Evolutionary conservation across 176 grass and related monocot genomes (phyloP).

Genomic region (Pharus latifolius): DNA sequence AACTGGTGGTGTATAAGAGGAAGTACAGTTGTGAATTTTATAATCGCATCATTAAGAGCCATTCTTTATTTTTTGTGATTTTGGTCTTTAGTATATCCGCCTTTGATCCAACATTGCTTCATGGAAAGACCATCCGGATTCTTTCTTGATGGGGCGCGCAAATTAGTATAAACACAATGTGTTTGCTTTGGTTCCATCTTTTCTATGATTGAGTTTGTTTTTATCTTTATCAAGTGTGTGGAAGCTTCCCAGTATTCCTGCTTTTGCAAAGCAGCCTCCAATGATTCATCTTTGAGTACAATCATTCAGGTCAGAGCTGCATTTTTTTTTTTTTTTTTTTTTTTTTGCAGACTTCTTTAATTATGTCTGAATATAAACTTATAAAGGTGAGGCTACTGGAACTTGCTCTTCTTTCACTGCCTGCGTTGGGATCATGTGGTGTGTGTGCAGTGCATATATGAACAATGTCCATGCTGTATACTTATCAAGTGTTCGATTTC

Average conservation of each 20-base stretch:
- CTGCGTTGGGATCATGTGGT: conserved; percentile 6
- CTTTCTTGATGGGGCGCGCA: not conserved
- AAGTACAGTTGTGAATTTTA: not conserved
- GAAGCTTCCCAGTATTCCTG: conserved; percentile 10
- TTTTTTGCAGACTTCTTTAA: conserved; percentile 18
- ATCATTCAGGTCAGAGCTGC: conserved; percentile 32
- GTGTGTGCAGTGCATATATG: too few relatives aligned
- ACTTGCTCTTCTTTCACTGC: not conserved
- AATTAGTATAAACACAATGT: not conserved
- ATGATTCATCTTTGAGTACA: conserved; percentile 25
- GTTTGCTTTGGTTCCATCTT: not conserved
- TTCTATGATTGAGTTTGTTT: conserved; percentile 20
- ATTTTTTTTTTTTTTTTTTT: too few relatives aligned
- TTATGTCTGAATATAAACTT: not conserved
- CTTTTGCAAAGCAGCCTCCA: conserved; percentile 15
- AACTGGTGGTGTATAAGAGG: not conserved
- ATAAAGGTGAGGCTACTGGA: not conserved
- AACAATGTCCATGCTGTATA: not conserved
- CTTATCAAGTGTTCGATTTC: not conserved
- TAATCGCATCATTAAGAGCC: conserved; percentile 2
- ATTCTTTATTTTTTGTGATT: conserved; percentile 8
- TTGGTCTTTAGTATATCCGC: not conserved
- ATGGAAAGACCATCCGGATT: not conserved
- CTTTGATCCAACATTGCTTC: not conserved
- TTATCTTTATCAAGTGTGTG: not conserved